Conservation (phyloP, 139 green algal species). For the Gonium pectorale region DNA sequence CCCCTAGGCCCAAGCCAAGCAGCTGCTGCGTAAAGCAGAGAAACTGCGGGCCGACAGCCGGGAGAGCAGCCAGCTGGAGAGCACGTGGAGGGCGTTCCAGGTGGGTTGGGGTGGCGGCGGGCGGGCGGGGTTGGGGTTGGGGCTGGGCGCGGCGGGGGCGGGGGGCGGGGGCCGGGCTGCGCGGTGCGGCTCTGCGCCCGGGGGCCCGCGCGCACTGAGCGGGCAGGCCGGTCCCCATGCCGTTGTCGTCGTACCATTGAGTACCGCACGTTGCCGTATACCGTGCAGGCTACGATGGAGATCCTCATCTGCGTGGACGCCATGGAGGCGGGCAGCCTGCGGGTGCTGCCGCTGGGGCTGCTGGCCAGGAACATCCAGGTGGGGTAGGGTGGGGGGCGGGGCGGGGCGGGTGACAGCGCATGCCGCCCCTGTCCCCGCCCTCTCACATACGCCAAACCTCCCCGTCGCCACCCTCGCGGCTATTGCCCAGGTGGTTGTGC, state of each 20-base stretch:
- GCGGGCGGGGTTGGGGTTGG: no score
- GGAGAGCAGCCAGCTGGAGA: conserved; percentile 27
- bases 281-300: conserved; percentile 58
- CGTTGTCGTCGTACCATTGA: no score
- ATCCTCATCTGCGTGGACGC: conserved; percentile 71
- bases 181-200: no score
- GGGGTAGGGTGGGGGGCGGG: neutral
- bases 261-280: neutral
- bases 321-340: conserved; percentile 53
- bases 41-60: conserved; percentile 50
- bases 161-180: no score
- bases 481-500: no score
- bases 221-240: no score
- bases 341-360: conserved; percentile 74
- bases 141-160: no score
- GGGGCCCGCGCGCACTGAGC: no score
- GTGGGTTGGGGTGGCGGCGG: neutral
- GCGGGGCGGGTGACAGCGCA: no score
- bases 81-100: conserved; percentile 51
- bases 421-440: no score
- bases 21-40: conserved; percentile 41
- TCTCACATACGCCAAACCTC: no score
- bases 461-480: no score
- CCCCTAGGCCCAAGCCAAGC: conserved; percentile 36
- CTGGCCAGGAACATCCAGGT: conserved; percentile 77